These are phyloP conservation scores for Delphinella strobiligena DNA, from an alignment of 2,329 filamentous ascomycete species.

Conservation along the genomic window DNA sequence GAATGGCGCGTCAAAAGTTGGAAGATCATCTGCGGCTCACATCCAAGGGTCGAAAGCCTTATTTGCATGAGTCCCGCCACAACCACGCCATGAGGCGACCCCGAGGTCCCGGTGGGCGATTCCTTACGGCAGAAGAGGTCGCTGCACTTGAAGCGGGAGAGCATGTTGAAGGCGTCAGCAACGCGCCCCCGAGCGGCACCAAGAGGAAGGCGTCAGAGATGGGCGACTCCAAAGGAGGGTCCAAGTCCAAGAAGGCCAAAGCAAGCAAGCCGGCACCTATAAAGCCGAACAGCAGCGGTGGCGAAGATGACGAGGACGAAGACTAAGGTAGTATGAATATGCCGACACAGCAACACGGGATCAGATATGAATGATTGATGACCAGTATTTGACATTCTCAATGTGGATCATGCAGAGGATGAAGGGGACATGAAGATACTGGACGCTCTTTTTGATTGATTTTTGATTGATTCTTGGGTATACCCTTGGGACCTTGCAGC, in stretches of 20 bases:
- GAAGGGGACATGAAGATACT: too few species aligned
- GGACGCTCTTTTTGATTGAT: background rate
- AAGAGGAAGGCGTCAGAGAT: slow-evolving; percentile 41
- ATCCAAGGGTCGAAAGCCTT: slow-evolving; percentile 91
- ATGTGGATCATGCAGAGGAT: background rate
- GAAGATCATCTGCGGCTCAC: slow-evolving; percentile 88
- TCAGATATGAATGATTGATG: background rate
- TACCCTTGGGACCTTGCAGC: background rate
- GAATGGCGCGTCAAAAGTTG: slow-evolving; percentile 82
- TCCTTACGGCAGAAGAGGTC: slow-evolving; percentile 92
- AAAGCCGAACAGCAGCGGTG: slow-evolving; percentile 14
- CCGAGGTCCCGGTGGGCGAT: slow-evolving; percentile 83
- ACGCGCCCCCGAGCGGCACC: slow-evolving; percentile 18
- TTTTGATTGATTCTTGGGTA: too few species aligned
- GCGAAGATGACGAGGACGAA: slow-evolving; percentile 29
- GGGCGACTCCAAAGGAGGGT: slow-evolving; percentile 7
- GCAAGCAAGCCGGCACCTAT: background rate
- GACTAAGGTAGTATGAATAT: slow-evolving; percentile 4
- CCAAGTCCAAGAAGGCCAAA: slow-evolving; percentile 9
- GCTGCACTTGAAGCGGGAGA: slow-evolving; percentile 51
- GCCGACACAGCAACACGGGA: background rate
- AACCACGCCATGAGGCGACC: slow-evolving; percentile 97
- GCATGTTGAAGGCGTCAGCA: slow-evolving; percentile 23
- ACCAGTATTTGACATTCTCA: background rate
- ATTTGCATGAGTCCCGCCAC: slow-evolving; percentile 92